These are phyloP conservation scores for Leccinellum luteum DNA, from an alignment of 768 basidiomycete genomes.

Conservation along the genomic window DNA sequence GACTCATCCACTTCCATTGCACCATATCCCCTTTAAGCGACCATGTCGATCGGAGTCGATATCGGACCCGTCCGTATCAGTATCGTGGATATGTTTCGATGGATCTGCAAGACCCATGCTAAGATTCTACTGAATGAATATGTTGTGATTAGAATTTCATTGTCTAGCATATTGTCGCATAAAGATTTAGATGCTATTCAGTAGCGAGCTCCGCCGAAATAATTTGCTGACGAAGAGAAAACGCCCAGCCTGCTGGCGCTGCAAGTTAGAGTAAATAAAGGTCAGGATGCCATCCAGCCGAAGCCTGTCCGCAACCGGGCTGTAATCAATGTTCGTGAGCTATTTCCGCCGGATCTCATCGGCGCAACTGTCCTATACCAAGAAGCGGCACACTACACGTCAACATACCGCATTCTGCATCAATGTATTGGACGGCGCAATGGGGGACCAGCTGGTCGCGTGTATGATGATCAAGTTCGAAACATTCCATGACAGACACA, in stretches of 20 bases:
- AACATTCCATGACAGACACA: not conserved
- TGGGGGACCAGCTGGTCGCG: not conserved
- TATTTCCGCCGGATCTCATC: slow-evolving; percentile 27
- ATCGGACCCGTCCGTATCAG: not conserved
- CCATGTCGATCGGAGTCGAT: slow-evolving; percentile 10
- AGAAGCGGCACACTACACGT: slow-evolving; percentile 7
- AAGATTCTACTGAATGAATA: not conserved
- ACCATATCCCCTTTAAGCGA: slow-evolving; percentile 8
- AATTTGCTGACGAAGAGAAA: not conserved
- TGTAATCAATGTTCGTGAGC: slow-evolving; percentile 9
- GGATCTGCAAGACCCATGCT: not conserved
- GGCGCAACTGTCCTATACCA: slow-evolving; percentile 17
- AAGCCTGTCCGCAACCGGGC: slow-evolving; percentile 4
- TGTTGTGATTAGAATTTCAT: not conserved
- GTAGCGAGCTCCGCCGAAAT: slow-evolving; percentile 2
- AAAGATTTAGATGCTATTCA: not conserved
- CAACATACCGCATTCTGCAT: slow-evolving; percentile 7
- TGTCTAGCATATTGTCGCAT: not conserved
- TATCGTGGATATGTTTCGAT: not conserved
- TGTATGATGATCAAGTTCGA: not conserved
- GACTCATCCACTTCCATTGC: slow-evolving; percentile 11
- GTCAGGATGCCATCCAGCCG: not conserved
- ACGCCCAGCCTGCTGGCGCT: not conserved
- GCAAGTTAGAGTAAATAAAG: slow-evolving; percentile 5
- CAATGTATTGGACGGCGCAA: not conserved